These are phyloP conservation scores for Podospora bellae-mahoneyi DNA, from an alignment of 495 filamentous ascomycete species.

Conservation along the genomic window DNA sequence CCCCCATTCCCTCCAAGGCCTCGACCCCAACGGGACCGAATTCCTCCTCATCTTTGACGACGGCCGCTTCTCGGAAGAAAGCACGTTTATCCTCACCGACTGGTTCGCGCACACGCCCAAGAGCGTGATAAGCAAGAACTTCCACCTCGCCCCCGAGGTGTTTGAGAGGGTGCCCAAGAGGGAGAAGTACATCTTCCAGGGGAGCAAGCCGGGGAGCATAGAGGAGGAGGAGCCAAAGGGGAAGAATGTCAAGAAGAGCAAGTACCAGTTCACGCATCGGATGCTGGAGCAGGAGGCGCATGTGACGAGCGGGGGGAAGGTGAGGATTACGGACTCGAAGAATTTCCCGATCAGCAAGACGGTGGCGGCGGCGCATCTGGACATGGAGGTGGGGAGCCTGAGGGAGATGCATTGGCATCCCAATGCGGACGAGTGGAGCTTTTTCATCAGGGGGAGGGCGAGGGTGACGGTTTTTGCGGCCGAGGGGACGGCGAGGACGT, in stretches of 20 bases:
- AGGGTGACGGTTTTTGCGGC: conserved; percentile 52
- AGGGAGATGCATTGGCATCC: conserved; percentile 62
- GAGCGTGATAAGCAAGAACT: conserved; percentile 62
- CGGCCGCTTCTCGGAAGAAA: conserved; percentile 66
- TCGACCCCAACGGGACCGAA: conserved; percentile 63
- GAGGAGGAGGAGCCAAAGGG: conserved; percentile 43
- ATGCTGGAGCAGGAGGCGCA: conserved; percentile 58
- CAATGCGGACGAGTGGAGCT: conserved; percentile 56
- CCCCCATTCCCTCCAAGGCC: conserved; percentile 66
- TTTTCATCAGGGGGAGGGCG: conserved; percentile 50
- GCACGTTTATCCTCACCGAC: conserved; percentile 64
- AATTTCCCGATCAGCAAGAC: conserved; percentile 65
- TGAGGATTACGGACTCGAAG: conserved; percentile 61
- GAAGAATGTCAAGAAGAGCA: conserved; percentile 55
- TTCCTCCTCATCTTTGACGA: conserved; percentile 70
- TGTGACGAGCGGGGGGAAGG: conserved; percentile 52
- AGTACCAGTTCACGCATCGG: conserved; percentile 57
- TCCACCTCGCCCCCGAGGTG: conserved; percentile 55
- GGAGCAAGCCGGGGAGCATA: conserved; percentile 46
- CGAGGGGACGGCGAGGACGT: conserved; percentile 47
- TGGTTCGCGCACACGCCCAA: conserved; percentile 65
- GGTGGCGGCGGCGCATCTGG: conserved; percentile 59
- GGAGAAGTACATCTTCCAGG: conserved; percentile 71
- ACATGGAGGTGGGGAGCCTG: conserved; percentile 55
- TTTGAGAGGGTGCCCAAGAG: conserved; percentile 55